Conservation (phyloP, 148 eudicot genomes). For the Chenopodium quinoa region DNA sequence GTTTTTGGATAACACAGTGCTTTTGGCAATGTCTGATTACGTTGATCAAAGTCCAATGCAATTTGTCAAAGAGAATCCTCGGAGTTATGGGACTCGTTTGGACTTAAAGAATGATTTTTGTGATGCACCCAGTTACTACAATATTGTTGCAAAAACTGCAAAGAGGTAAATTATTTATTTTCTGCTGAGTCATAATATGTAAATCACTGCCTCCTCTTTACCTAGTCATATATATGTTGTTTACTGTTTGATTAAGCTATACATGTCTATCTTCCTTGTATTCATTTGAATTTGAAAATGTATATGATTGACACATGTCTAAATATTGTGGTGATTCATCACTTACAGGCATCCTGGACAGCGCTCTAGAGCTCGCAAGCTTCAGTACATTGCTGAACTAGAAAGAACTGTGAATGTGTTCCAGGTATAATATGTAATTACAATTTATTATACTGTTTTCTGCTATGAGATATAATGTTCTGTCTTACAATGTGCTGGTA, state of each 20-base stretch:
- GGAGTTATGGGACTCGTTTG: constrained; percentile 29
- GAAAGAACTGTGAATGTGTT: constrained; percentile 60
- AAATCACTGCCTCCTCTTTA: too few relatives aligned
- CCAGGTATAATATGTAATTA: constrained; percentile 41
- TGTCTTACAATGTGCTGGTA: not conserved
- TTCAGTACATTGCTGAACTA: constrained; percentile 73
- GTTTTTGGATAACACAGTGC: constrained; percentile 41
- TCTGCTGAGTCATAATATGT: not conserved
- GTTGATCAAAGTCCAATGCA: constrained; percentile 35
- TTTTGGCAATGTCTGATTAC: constrained; percentile 55
- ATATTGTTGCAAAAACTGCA: constrained; percentile 33
- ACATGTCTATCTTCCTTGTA: not conserved
- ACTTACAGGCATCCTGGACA: constrained; percentile 66
- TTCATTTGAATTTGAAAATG: not conserved
- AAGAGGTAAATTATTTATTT: constrained; percentile 41
- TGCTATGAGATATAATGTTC: not conserved
- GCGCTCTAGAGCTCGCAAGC: constrained; percentile 69
- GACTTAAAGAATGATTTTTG: constrained; percentile 27
- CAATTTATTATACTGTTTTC: not conserved
- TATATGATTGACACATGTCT: not conserved
- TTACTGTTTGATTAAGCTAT: not conserved
- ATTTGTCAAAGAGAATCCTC: constrained; percentile 29
- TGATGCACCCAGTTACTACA: constrained; percentile 36
- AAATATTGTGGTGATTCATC: not conserved
- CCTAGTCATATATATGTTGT: too few relatives aligned